Evolutionary conservation across 2,329 filamentous ascomycete genomes (phyloP).

Genomic region (Phaeophleospora eucalypticola): DNA sequence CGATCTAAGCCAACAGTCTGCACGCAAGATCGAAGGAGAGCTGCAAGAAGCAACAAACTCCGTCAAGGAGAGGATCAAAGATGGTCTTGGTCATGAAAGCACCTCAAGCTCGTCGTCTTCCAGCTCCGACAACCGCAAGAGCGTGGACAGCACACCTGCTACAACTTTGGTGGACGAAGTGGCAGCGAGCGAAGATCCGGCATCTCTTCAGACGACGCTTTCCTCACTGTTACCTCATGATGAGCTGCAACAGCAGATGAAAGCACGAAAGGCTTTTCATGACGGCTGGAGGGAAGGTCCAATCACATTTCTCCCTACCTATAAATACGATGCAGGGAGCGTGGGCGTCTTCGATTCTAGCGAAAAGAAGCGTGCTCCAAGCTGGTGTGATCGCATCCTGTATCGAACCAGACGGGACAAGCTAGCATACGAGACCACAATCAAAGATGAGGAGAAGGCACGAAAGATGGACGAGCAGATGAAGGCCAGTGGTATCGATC

Average conservation of each 20-base stretch:
- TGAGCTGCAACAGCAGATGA: slow-evolving; percentile 72
- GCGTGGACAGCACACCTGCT: slow-evolving; percentile 15
- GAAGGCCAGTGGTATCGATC: slow-evolving; percentile 71
- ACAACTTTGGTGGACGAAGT: slow-evolving; percentile 26
- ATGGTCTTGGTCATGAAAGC: not conserved
- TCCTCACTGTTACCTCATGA: slow-evolving; percentile 85
- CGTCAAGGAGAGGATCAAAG: slow-evolving; percentile 16
- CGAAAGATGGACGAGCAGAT: slow-evolving; percentile 78
- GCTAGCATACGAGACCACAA: slow-evolving; percentile 59
- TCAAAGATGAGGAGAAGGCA: slow-evolving; percentile 62
- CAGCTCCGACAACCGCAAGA: slow-evolving; percentile 10
- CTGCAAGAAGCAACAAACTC: slow-evolving; percentile 26
- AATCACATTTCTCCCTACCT: slow-evolving; percentile 86
- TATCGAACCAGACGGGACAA: slow-evolving; percentile 73
- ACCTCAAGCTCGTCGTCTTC: slow-evolving; percentile 5
- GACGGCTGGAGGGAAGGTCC: slow-evolving; percentile 89
- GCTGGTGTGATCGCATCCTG: slow-evolving; percentile 94
- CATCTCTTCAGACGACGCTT: slow-evolving; percentile 82
- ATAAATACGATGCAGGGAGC: slow-evolving; percentile 97
- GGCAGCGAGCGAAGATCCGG: slow-evolving; percentile 66
- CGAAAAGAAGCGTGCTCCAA: slow-evolving; percentile 87
- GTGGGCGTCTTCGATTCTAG: slow-evolving; percentile 90
- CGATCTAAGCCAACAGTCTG: slow-evolving; percentile 45
- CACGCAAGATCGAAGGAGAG: slow-evolving; percentile 35
- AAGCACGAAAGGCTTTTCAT: slow-evolving; percentile 72